Evolutionary conservation across 768 basidiomycete species (phyloP), one percentile per base, ranked within the genome.

Genomic region (Collybia sordida): DNA sequence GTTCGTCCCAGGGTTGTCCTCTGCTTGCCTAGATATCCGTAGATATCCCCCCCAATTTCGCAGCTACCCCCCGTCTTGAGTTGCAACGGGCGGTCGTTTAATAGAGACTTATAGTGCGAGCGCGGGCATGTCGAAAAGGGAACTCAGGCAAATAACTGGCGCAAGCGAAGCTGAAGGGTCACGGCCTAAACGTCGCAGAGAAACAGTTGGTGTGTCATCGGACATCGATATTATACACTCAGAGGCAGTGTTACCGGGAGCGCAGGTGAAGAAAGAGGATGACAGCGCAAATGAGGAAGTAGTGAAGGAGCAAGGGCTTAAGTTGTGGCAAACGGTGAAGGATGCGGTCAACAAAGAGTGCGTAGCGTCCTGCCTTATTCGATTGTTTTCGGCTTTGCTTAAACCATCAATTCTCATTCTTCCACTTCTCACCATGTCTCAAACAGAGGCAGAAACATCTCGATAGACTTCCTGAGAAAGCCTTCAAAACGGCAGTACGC

Each of bases 341-440:
- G 86, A 89, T 67, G 90, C 88, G 63, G 82, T 83, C 65, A 87
- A 84, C 75, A 88, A 89, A 79, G 88, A 91, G 90, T 92, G 79
- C 78, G 89, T 88, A 72, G 72, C 74, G 69, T 71, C 69, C 62
- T 66, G 64, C 65, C 64, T 66, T 73, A 69, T 71, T 71, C 69
- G 68, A 72, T 72, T 70, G 63, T 69, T 63, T 66, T 69, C 61
- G 51, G 60, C 51, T 64, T 57, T 63, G 57, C 56, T 58, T 57
- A 51, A 51, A 60, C 55, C 59, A 57, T 53, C 61, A 51, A 52
- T 62, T 60, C 62, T 66, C 52, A 63, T 60, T 56, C 57, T 55
- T 59, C 54, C 14, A 14, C 31, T 31, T 59, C 53, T 53, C 50
- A 48, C 54, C 56, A 54, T 60, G 52, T 63, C 60, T 55, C 59